Evolutionary conservation across 805 yeast genomes (phyloP).

Genomic region (Nakazawaea anatomiae): DNA sequence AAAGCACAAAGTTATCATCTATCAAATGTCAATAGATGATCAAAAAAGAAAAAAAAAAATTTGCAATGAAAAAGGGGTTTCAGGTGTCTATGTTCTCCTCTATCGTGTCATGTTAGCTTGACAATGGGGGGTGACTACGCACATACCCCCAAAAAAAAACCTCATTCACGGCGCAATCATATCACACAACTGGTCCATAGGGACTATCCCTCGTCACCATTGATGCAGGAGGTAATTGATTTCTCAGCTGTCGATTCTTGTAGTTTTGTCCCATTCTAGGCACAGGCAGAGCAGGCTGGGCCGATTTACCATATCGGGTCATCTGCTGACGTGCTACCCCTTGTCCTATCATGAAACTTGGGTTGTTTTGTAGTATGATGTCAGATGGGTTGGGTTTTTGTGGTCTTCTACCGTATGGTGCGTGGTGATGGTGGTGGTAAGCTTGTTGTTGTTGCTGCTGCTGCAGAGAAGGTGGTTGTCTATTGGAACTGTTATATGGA

Average conservation of each 20-base stretch:
- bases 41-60: no score
- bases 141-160: background rate
- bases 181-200: slow-evolving; percentile 24
- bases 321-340: slow-evolving; percentile 10
- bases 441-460: background rate
- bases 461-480: slow-evolving; percentile 11
- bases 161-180: background rate
- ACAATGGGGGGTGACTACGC: no score
- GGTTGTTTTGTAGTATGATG: slow-evolving; percentile 38
- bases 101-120: no score
- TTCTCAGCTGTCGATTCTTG: slow-evolving; percentile 22
- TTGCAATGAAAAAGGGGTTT: no score
- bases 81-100: no score
- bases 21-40: no score
- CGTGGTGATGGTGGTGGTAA: slow-evolving; percentile 14
- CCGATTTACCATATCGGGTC: slow-evolving; percentile 19
- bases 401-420: slow-evolving; percentile 8
- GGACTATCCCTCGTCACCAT: slow-evolving; percentile 35
- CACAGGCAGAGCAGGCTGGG: slow-evolving; percentile 9
- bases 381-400: slow-evolving; percentile 30
- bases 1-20: no score
- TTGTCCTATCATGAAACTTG: slow-evolving; percentile 34
- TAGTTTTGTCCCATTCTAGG: slow-evolving; percentile 15
- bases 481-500: slow-evolving; percentile 14
- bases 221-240: slow-evolving; percentile 33